A percentile compares a stretch with the other conserved stretches of the same genome.
phyloP scores from a whole-genome alignment of 228 moss, liverwort and hornwort species.

The Sphagnum fallax region DNA sequence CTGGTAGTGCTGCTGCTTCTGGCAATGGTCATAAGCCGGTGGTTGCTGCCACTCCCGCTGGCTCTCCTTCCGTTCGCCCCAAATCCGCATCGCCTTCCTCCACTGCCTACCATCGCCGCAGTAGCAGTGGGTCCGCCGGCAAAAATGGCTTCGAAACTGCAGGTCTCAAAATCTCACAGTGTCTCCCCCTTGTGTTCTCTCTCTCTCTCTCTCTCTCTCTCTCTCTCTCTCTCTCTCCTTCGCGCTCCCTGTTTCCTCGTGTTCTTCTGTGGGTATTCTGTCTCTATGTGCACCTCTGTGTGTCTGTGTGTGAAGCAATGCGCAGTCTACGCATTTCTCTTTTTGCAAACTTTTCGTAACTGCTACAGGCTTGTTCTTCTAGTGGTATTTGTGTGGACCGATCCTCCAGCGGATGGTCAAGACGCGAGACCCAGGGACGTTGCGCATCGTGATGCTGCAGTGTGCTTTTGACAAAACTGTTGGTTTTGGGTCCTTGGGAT shows the following conservation, averaged over 20 bases:
- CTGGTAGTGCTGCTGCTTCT: neutral
- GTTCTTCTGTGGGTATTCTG: neutral
- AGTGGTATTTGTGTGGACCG: too few relatives aligned
- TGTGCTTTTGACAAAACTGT: too few relatives aligned
- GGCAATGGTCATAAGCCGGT: neutral
- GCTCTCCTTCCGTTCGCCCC: conserved; percentile 30
- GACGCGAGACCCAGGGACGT: too few relatives aligned
- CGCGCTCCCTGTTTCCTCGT: neutral
- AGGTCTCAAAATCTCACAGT: conserved; percentile 6
- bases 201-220: neutral
- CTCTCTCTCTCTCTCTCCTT: neutral
- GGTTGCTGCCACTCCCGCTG: conserved; percentile 15
- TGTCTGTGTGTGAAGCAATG: neutral
- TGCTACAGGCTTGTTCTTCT: too few relatives aligned
- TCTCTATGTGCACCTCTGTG: neutral
- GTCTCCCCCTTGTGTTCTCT: neutral
- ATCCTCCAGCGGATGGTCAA: too few relatives aligned
- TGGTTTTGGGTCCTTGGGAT: too few relatives aligned
- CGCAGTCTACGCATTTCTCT: too few relatives aligned
- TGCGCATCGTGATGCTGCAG: too few relatives aligned
- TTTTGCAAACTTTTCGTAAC: too few relatives aligned
- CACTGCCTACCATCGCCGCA: conserved; percentile 11
- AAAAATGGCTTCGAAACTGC: conserved; percentile 31
- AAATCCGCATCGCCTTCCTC: conserved; percentile 50
- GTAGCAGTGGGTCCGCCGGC: conserved; percentile 21